A percentile compares a stretch with the other conserved stretches of the same genome.
Conservation (phyloP, 768 basidiomycete genomes). For the Multifurca ochricompacta region DNA sequence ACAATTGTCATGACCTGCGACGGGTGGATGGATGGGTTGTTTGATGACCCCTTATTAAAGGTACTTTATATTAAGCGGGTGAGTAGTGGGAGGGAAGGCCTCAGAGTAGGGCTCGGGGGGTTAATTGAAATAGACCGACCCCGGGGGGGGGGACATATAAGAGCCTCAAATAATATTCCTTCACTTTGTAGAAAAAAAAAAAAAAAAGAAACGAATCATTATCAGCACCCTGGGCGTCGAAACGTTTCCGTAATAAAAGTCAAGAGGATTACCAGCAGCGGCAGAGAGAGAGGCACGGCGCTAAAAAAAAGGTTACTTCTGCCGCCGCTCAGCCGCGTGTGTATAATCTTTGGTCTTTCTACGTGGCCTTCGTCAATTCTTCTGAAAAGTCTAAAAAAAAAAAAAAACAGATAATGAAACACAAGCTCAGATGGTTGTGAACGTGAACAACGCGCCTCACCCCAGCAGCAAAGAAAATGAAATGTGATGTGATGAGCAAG, state of each 20-base stretch:
- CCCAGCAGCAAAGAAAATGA: no score
- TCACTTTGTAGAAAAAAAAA: no score
- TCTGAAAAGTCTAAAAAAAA: neutral
- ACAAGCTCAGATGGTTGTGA: neutral
- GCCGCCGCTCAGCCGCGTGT: neutral
- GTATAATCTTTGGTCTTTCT: no score
- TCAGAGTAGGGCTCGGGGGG: neutral
- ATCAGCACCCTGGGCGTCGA: no score
- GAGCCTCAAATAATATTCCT: neutral
- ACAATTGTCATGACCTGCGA: slow-evolving; percentile 17
- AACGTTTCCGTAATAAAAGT: neutral
- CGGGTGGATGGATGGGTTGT: neutral
- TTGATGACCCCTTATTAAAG: no score
- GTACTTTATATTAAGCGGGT: slow-evolving; percentile 13
- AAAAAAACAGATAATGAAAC: no score
- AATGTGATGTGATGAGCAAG: no score
- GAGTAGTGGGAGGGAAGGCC: neutral
- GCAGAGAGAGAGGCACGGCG: slow-evolving; percentile 14
- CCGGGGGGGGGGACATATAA: neutral
- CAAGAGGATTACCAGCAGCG: slow-evolving; percentile 9
- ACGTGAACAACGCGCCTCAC: no score
- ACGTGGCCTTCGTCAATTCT: neutral
- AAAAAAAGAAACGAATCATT: no score
- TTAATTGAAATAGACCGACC: slow-evolving; percentile 4
- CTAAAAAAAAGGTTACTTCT: neutral